Conservation (phyloP, 805 yeast genomes). For the Candida morakotiae region DNA sequence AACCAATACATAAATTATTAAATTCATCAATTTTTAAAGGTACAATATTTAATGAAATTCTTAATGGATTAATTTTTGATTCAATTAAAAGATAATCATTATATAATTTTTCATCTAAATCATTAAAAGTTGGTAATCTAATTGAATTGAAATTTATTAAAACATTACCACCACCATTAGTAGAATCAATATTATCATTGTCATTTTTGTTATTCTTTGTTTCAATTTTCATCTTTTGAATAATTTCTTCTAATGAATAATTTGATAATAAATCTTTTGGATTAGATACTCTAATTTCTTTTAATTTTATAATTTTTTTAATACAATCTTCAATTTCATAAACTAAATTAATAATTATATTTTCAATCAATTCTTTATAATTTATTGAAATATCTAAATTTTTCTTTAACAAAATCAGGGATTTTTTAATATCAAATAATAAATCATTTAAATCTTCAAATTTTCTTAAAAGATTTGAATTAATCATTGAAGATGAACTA, state of each 20-base stretch:
- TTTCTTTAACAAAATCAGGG: constrained; percentile 16
- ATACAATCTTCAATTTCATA: constrained; percentile 24
- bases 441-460: constrained; percentile 24
- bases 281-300: constrained; percentile 16
- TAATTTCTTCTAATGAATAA: constrained; percentile 16
- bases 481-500: constrained; percentile 4
- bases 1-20: constrained; percentile 15
- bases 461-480: constrained; percentile 15
- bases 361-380: constrained; percentile 23
- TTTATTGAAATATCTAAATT: constrained; percentile 24
- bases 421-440: constrained; percentile 22
- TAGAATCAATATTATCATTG: too few species aligned
- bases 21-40: constrained; percentile 48
- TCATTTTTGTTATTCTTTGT: too few species aligned
- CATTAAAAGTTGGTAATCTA: constrained; percentile 28
- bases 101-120: constrained; percentile 30
- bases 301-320: constrained; percentile 12
- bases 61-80: constrained; percentile 45
- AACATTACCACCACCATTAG: constrained; percentile 11
- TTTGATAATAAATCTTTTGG: constrained; percentile 14
- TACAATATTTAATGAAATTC: constrained; percentile 48
- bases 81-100: constrained; percentile 39
- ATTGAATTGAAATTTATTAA: constrained; percentile 12
- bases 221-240: constrained; percentile 20
- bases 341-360: constrained; percentile 19